A percentile compares a stretch with the other conserved stretches of the same genome.
These are phyloP conservation scores for Eucalyptus sideroxylon DNA, from an alignment of 345 rosid genomes.

Conservation along the genomic window DNA sequence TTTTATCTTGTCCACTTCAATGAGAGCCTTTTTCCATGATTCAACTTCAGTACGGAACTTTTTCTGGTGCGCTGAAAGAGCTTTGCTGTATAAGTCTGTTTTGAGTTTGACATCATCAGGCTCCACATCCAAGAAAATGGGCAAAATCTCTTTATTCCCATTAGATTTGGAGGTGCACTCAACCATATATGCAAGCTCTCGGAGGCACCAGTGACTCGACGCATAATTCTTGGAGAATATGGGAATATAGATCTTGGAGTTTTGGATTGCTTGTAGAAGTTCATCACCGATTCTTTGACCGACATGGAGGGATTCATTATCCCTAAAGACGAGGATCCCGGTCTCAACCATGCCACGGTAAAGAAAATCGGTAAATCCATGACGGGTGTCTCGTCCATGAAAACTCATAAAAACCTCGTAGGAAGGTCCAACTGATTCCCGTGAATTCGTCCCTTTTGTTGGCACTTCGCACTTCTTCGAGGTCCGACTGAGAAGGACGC, in stretches of 20 bases:
- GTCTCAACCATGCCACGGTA: fast-evolving
- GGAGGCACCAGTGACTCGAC: background rate
- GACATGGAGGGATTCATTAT: background rate
- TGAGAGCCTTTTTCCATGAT: background rate
- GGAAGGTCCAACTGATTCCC: constrained; percentile 1
- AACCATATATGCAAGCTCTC: background rate
- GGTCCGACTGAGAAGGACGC: constrained; percentile 24
- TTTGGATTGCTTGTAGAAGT: background rate
- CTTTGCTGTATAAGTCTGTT: fast-evolving
- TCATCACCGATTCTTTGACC: background rate
- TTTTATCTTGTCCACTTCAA: background rate
- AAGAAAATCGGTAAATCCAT: background rate
- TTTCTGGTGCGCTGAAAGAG: background rate
- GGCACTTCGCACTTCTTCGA: constrained; percentile 41
- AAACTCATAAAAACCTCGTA: background rate
- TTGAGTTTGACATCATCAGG: background rate
- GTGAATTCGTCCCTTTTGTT: background rate
- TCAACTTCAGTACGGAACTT: fast-evolving
- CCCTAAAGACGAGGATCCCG: background rate
- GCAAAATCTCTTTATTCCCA: background rate
- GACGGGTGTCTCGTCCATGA: constrained; percentile 13
- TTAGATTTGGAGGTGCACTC: background rate
- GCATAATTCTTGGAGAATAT: background rate
- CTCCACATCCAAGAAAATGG: background rate
- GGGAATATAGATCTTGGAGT: background rate